Evolutionary conservation across 306 rosid genomes (phyloP).

Genomic region (Psophocarpus tetragonolobus): DNA sequence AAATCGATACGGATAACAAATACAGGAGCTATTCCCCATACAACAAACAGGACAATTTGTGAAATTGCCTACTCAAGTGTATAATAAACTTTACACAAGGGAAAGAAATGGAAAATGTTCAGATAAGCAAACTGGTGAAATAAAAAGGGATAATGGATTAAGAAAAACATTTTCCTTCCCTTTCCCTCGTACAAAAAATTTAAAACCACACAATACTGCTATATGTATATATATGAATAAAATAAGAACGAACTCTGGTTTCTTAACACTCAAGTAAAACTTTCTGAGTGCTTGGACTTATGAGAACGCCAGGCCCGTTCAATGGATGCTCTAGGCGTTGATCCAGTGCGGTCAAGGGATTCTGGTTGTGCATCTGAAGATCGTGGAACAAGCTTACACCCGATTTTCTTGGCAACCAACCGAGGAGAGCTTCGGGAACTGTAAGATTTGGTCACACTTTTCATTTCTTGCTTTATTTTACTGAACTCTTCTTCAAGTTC

Average conservation of each 20-base stretch:
- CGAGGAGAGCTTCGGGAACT: constrained; percentile 71
- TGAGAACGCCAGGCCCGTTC: constrained; percentile 56
- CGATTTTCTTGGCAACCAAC: constrained; percentile 54
- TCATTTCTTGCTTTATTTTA: constrained; percentile 91
- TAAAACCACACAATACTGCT: constrained; percentile 48
- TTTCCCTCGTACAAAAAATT: constrained; percentile 49
- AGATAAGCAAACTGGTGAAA: constrained; percentile 2
- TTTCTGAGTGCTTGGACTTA: constrained; percentile 56
- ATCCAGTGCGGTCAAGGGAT: constrained; percentile 47
- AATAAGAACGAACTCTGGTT: constrained; percentile 22
- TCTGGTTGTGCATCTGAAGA: constrained; percentile 76
- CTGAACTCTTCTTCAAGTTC: constrained; percentile 84
- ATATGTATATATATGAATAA: constrained; percentile 17
- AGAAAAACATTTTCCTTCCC: constrained; percentile 55
- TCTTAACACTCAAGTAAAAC: constrained; percentile 54
- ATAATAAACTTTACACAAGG: constrained; percentile 42
- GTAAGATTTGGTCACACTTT: constrained; percentile 65
- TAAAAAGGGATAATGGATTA: constrained; percentile 27
- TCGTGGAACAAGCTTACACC: constrained; percentile 77
- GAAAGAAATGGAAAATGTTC: constrained; percentile 66
- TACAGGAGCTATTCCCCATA: constrained; percentile 22
- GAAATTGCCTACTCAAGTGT: constrained; percentile 20
- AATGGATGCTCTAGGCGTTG: constrained; percentile 64
- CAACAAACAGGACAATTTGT: constrained; percentile 25
- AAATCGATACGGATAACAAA: constrained; percentile 22